Base-by-base conservation (phyloP, 176 grass and related monocot genomes). In the Oryza longistaminata region DNA sequence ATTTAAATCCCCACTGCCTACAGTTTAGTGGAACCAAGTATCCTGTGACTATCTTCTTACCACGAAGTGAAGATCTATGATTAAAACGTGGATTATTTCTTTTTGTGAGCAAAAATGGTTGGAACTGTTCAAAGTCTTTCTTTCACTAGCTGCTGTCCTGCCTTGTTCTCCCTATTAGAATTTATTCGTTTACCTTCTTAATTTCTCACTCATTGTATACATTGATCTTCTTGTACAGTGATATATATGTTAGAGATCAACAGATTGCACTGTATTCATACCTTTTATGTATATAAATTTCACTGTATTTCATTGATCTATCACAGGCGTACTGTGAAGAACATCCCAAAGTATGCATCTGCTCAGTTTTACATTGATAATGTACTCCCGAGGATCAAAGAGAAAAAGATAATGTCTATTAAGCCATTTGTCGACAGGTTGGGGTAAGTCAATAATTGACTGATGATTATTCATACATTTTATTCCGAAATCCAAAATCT, bases 391-490 rank as follows among this genome's bases (percentile, higher is more conserved):
- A 95, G 93, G 82, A 92, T 95, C 62, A 92, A 88, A 90, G 93
- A 95, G 68, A 95, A 95, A 87, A 95, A 68, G 75, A 95, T 95
- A 90, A 95, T 95, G 90, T 89, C 93, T 68, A 85, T 95, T 71
- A 95, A 95, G 75, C 90, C 93, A 85, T 95, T 95, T 81, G 93
- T 95, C 12, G 93, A 95, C 91, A 90, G 93, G 71, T 83, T 95
- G 82, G 93, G 90, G 93, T 94, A 94, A 76, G 85, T 90, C 26
- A 71, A 75, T 24, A 35, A 64, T 19, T 19, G 12, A 70, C 12
- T 11, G 46, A 26, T 11, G 42, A 52, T 34, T 26, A 19, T 85
- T 12, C 3, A 26, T 22, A 29, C 9, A 52, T 76, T 74, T 48
- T 66, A n/a, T 73, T 66, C 43, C 53, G 40, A 67, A 37, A 39